Conservation (phyloP, 2,329 filamentous ascomycete genomes). For the Fusarium vanettenii region DNA sequence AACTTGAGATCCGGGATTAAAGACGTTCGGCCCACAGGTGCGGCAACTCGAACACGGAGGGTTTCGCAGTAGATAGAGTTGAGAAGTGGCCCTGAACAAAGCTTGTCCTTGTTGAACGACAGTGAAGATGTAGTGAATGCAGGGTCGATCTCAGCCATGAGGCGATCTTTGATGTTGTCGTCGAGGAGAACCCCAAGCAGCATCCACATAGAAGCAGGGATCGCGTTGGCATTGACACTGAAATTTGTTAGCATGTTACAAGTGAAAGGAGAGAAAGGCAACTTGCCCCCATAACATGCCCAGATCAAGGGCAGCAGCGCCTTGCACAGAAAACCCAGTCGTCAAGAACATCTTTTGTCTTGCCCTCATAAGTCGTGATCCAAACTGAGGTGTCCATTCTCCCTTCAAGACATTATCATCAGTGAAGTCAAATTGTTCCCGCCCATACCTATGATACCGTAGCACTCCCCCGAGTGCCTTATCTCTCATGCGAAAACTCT, state of each 20-base stretch:
- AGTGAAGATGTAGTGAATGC: conserved; percentile 6
- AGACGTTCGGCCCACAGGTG: conserved; percentile 35
- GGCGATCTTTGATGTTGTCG: conserved; percentile 3
- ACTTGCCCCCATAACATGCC: conserved; percentile 41
- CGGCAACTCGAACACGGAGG: conserved; percentile 43
- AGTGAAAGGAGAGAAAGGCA: no score
- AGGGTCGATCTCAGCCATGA: conserved; percentile 31
- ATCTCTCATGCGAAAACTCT: conserved; percentile 29
- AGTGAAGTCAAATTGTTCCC: conserved; percentile 1
- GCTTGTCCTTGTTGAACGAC: conserved; percentile 28
- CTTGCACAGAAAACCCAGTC: conserved; percentile 19
- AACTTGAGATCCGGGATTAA: conserved; percentile 35
- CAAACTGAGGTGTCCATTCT: conserved; percentile 40
- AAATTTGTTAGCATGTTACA: rapidly evolving
- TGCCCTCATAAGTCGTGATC: conserved; percentile 41
- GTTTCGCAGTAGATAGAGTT: conserved; percentile 52
- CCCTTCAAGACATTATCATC: conserved; percentile 9
- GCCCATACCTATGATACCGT: conserved; percentile 24
- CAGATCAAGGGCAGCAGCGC: conserved; percentile 31
- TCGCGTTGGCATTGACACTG: conserved; percentile 35
- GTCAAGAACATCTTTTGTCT: conserved; percentile 33
- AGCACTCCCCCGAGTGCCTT: conserved; percentile 14
- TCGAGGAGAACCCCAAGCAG: conserved; percentile 24
- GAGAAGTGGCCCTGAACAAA: conserved; percentile 43
- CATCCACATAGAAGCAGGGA: conserved; percentile 40